Evolutionary conservation across 257 asterid species (phyloP), one percentile per base, ranked within the genome.

Genomic region (Voacanga thouarsii): DNA sequence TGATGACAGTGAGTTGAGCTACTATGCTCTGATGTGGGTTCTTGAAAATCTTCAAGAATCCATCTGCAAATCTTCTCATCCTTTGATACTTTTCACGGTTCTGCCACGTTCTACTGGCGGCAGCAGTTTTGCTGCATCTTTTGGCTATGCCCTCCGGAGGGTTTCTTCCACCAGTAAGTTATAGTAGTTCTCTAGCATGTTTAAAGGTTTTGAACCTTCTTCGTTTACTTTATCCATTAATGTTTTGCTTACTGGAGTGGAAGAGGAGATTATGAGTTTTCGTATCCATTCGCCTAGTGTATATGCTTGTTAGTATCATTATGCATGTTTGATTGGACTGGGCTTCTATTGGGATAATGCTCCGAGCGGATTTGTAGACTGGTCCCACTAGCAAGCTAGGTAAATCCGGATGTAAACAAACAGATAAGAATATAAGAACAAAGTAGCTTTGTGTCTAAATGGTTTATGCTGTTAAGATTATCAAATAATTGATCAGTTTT

Each of bases 1-100:
- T 12, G 94, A 89, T 60, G 94, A 81, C 60, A 89, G 87, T 55
- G 96, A 89, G 64, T 77, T 41, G 75, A 91, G 94, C 56, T 81
- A 60, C 77, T 75, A 85, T 64, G 90, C 96, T 59, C 72, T 91
- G 59, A 85, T 82, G 28, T 91, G 96, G 94, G 69, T 85, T 39
- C 85, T 89, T 30, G 41, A 85, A 23, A 83, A 84, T 53, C 86
- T 89, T n/a, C 85, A 80, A 0, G 85, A 83, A 10, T 72, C 86
- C 69, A 24, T 88, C 5, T 0, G 39, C 39, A 72, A 80, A 53
- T 77, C 75, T 68, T 72, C 89, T 7, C 67, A 85, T 49, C 77
- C 87, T 66, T 4, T 88, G 60, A 71, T 89, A 45, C 81, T 78
- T 80, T 88, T 89, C 85, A 89, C 89, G 0, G 89, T 71, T 28